Base-by-base conservation (phyloP, 345 rosid species). In the Citrus sp. region DNA sequence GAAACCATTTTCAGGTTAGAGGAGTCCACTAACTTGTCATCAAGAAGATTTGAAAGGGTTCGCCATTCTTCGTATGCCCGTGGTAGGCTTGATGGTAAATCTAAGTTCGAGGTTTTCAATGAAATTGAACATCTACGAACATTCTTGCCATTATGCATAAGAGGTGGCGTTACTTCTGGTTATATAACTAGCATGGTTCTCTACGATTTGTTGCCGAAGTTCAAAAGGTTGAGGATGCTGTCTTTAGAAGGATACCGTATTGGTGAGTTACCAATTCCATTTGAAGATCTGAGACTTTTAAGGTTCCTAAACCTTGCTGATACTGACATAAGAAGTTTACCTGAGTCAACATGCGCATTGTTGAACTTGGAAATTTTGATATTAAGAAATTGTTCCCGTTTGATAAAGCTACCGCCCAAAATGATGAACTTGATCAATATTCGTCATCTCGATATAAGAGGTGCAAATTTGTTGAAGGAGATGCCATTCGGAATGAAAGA, bases 401-500 rank as follows among this genome's bases (percentile, higher is more conserved):
- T 85, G 30, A 28, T 27, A 4, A 65, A 79, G 75, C 30, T 87
- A 42, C 84, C 85, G 0, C 1, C 49, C 3, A 63, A 68, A 10
- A 27, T 83, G 63, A 58, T 74, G 6, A 49, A 70, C 7, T 64
- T 87, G 66, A 67, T 59, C 24, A 75, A 73, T 58, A 49, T 85
- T 35, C 79, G 56, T 24, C 69, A 77, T 67, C 84, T 87, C 12
- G 84, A 85, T 72, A 71, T 79, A 37, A 56, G 66, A 19, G 75
- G 24, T 46, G 74, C 82, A 34, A 34, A 13, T 14, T 35, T 3
- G 3, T 42, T 87, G 2, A 32, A 56, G 73, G 73, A 72, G 72
- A 83, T 85, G 81, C 86, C 84, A 0, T 6, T n/a, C 0, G 67
- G 71, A 63, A 66, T 87, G 42, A 65, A 64, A 12, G 54, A 42